phyloP scores from a whole-genome alignment of 345 rosid species.

The Trapa incisa region DNA sequence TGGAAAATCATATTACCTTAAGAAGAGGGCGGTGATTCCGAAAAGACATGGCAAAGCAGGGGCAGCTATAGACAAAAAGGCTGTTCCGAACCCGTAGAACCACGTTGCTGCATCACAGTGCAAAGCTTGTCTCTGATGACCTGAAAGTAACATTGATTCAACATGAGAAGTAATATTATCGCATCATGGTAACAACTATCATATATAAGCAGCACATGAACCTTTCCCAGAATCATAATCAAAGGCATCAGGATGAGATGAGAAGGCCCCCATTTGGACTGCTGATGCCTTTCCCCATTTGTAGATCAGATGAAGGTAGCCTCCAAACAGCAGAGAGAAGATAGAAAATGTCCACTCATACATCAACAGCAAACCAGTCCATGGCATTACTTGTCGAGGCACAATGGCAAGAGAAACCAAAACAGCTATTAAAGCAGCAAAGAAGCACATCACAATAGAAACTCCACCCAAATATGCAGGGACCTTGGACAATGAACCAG shows the following conservation, averaged over 20 bases:
- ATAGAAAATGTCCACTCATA: constrained; percentile 78
- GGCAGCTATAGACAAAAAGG: constrained; percentile 45
- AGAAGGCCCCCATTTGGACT: constrained; percentile 30
- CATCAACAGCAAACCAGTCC: constrained; percentile 77
- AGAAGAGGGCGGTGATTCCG: constrained; percentile 71
- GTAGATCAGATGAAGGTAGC: constrained; percentile 47
- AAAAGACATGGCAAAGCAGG: constrained; percentile 63
- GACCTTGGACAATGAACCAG: constrained; percentile 37
- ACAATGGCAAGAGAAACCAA: constrained; percentile 52
- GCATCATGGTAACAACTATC: background rate
- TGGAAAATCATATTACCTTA: constrained; percentile 33
- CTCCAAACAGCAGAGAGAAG: constrained; percentile 54
- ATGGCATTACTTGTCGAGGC: constrained; percentile 79
- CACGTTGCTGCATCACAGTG: constrained; percentile 41
- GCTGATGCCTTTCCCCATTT: constrained; percentile 50
- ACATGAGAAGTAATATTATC: background rate
- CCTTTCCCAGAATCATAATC: constrained; percentile 76
- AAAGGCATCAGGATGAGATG: constrained; percentile 27
- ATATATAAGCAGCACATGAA: constrained; percentile 7
- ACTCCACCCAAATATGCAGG: constrained; percentile 57
- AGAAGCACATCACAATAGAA: constrained; percentile 45
- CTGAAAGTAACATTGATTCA: constrained; percentile 22
- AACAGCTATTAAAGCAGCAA: constrained; percentile 37
- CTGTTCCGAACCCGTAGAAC: constrained; percentile 72
- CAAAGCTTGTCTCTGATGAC: constrained; percentile 49